These are phyloP conservation scores for Aspergillus sclerotialis DNA, from an alignment of 2,329 filamentous ascomycete genomes.

Conservation along the genomic window DNA sequence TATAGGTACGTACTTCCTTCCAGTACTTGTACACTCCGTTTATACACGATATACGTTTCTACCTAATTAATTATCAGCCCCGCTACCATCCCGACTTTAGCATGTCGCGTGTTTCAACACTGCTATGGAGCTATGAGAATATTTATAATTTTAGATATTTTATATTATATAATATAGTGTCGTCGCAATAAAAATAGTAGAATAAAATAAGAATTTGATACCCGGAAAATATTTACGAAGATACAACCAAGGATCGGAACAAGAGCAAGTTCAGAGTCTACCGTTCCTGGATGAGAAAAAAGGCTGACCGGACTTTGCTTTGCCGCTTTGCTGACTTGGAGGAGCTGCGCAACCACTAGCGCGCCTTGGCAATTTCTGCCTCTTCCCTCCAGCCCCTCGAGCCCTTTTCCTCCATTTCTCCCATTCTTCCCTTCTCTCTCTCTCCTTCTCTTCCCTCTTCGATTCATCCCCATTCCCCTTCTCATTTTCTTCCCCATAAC, in stretches of 20 bases:
- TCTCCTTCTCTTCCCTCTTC: conserved; percentile 7
- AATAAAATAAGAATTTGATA: no score
- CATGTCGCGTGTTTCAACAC: no score
- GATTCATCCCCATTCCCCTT: conserved; percentile 7
- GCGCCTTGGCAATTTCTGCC: conserved; percentile 24
- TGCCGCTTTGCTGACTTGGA: conserved; percentile 18
- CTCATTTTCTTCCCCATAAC: conserved; percentile 5
- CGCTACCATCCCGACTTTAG: no score
- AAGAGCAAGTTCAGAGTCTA: no score
- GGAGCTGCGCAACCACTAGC: conserved; percentile 31
- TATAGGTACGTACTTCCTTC: conserved; percentile 1
- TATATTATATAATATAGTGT: no score
- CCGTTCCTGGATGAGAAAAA: conserved; percentile 21
- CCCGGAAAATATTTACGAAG: conserved; percentile 24
- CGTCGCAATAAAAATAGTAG: no score
- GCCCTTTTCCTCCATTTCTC: conserved; percentile 11
- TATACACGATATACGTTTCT: not conserved
- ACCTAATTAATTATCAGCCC: no score
- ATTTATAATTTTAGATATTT: no score
- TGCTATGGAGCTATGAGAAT: no score
- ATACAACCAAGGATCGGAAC: no score
- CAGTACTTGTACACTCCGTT: not conserved
- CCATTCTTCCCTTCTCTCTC: conserved; percentile 3
- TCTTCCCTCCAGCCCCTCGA: conserved; percentile 26
- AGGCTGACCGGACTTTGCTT: conserved; percentile 18